phyloP scores from a whole-genome alignment of 1,284 basidiomycete species.

The Fomitopsis betulina region DNA sequence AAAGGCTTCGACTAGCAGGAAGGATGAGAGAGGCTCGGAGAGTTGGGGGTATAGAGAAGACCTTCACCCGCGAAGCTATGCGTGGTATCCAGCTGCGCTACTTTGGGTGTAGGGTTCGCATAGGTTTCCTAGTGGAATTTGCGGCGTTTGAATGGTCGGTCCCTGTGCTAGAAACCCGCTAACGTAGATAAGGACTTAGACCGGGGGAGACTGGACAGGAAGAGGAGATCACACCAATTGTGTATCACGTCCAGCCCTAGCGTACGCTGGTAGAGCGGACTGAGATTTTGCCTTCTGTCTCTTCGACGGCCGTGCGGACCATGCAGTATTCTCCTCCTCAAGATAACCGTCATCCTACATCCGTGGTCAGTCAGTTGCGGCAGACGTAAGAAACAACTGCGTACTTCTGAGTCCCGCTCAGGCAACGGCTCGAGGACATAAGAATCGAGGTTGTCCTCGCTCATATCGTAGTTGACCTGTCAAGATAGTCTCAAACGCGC shows the following conservation, averaged over 20 bases:
- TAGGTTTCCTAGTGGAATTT: not conserved
- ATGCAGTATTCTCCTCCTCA: conserved; percentile 4
- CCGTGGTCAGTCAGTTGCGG: too few species aligned
- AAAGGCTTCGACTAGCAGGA: too few species aligned
- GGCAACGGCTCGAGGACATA: conserved; percentile 1
- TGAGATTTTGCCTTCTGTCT: not conserved
- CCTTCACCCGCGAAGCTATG: not conserved
- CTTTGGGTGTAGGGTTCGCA: not conserved
- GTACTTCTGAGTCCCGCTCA: not conserved
- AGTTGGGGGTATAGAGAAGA: not conserved
- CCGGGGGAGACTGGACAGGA: too few species aligned
- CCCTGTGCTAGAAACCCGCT: not conserved
- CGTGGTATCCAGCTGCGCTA: not conserved
- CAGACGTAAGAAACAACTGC: not conserved
- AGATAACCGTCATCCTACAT: conserved; percentile 3
- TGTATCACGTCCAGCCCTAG: not conserved
- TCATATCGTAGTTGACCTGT: conserved; percentile 5
- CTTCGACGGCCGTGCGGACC: not conserved
- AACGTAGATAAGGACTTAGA: not conserved
- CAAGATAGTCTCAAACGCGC: not conserved
- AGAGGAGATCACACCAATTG: not conserved
- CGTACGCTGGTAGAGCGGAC: not conserved
- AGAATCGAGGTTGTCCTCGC: not conserved
- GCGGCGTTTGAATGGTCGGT: not conserved
- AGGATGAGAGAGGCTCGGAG: too few species aligned